Conservation (phyloP, 2,329 filamentous ascomycete genomes). For the Monosporascus sp. region DNA sequence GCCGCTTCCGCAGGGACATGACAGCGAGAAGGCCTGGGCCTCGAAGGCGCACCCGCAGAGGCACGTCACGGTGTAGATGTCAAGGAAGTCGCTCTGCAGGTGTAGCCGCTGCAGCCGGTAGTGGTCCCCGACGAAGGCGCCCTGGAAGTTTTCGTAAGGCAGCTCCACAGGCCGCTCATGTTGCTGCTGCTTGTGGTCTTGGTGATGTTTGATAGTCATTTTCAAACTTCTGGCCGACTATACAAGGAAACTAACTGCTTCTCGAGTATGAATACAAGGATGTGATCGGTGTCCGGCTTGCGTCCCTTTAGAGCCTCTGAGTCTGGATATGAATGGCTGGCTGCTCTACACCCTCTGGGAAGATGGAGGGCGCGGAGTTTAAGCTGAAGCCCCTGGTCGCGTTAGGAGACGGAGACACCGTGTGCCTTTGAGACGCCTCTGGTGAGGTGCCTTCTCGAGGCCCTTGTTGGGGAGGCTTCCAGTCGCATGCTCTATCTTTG, state of each 20-base stretch:
- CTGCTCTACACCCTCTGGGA: too few species aligned
- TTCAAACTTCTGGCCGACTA: not conserved
- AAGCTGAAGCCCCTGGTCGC: too few species aligned
- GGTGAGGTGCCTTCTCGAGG: too few species aligned
- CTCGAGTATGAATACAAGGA: not conserved
- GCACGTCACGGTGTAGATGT: slow-evolving; percentile 6
- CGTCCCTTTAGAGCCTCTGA: too few species aligned
- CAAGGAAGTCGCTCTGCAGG: slow-evolving; percentile 3
- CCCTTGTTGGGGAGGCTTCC: too few species aligned
- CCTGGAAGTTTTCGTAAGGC: not conserved
- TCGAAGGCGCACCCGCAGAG: slow-evolving; percentile 1
- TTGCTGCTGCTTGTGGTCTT: not conserved
- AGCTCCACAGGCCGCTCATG: not conserved
- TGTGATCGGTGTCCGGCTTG: not conserved
- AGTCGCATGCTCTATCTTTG: too few species aligned
- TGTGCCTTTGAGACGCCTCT: too few species aligned
- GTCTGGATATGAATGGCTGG: too few species aligned
- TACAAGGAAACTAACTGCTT: not conserved
- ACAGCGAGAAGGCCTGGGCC: slow-evolving; percentile 9
- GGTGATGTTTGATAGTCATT: not conserved
- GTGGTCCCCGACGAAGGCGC: not conserved
- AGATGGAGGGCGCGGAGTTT: too few species aligned
- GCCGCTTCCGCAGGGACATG: not conserved
- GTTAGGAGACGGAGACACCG: too few species aligned
- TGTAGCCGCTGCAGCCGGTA: slow-evolving; percentile 9